Evolutionary conservation across 2,329 filamentous ascomycete species (phyloP).

Genomic region (Gliomastix tumulicola): DNA sequence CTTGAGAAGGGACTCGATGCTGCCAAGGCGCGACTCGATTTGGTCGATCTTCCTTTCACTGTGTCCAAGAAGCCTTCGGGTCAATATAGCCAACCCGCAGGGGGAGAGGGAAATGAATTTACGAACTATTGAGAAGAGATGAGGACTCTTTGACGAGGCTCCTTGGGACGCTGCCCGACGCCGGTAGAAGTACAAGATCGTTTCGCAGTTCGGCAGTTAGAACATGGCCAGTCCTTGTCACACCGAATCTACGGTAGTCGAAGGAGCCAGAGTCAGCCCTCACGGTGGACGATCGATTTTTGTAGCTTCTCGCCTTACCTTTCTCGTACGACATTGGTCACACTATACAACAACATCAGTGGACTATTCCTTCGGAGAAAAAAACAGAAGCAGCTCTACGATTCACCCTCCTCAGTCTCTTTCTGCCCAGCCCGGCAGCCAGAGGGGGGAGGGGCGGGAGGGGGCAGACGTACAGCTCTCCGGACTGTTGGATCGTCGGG

Average conservation of each 20-base stretch:
- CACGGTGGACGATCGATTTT: background rate
- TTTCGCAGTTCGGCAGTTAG: slow-evolving; percentile 48
- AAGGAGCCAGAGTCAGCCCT: background rate
- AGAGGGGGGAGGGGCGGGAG: too few relatives aligned
- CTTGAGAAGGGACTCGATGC: slow-evolving; percentile 35
- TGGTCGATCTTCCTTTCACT: slow-evolving; percentile 48
- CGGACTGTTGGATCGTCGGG: slow-evolving; percentile 24
- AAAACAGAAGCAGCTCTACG: background rate
- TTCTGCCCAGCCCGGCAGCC: too few relatives aligned
- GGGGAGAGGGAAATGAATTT: background rate
- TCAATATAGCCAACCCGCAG: too few relatives aligned
- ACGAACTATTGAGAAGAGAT: slow-evolving; percentile 56
- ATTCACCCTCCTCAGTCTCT: too few relatives aligned
- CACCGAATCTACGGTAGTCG: slow-evolving; percentile 48
- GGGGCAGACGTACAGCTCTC: slow-evolving; percentile 24
- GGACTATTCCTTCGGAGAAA: too few relatives aligned
- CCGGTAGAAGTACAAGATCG: slow-evolving; percentile 48
- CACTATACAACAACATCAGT: too few relatives aligned
- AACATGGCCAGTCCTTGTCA: slow-evolving; percentile 51
- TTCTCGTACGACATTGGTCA: slow-evolving; percentile 34
- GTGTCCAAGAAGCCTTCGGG: background rate
- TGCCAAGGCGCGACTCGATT: slow-evolving; percentile 35
- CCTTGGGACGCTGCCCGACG: slow-evolving; percentile 45
- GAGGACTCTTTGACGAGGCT: slow-evolving; percentile 47
- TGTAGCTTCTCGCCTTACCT: slow-evolving; percentile 20